These are phyloP conservation scores for Flammula alnicola DNA, from an alignment of 1,284 basidiomycete species.

Conservation along the genomic window DNA sequence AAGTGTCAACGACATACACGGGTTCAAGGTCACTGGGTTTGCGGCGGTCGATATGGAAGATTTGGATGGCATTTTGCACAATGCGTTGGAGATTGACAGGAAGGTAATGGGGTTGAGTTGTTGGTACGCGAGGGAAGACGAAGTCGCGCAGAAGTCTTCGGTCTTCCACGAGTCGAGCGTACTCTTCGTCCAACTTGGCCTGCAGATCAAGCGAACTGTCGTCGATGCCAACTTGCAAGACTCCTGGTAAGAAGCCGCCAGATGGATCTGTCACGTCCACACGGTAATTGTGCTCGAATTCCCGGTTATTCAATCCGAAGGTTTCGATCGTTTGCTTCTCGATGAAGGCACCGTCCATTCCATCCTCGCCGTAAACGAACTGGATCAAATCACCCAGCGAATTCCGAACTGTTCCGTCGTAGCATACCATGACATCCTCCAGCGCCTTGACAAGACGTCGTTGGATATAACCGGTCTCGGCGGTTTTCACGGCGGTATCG, in stretches of 20 bases:
- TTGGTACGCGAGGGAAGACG: slow-evolving; percentile 84
- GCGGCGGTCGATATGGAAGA: slow-evolving; percentile 95
- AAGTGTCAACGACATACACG: slow-evolving; percentile 81
- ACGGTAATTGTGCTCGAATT: slow-evolving; percentile 90
- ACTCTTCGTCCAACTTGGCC: slow-evolving; percentile 89
- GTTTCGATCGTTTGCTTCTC: slow-evolving; percentile 95
- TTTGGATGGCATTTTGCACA: slow-evolving; percentile 94
- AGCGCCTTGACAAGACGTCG: slow-evolving; percentile 97
- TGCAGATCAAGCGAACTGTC: slow-evolving; percentile 92
- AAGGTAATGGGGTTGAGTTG: slow-evolving; percentile 76
- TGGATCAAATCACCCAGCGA: slow-evolving; percentile 95
- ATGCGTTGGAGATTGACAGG: slow-evolving; percentile 96
- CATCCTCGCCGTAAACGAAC: slow-evolving; percentile 98
- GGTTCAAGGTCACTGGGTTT: slow-evolving; percentile 95
- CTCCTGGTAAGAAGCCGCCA: slow-evolving; percentile 79
- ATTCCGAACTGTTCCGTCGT: slow-evolving; percentile 98
- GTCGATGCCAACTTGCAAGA: slow-evolving; percentile 93
- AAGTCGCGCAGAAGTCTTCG: slow-evolving; percentile 78
- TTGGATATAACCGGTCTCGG: slow-evolving; percentile 99
- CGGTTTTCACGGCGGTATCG: slow-evolving; percentile 99
- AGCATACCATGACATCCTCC: slow-evolving; percentile 97
- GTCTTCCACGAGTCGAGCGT: slow-evolving; percentile 76
- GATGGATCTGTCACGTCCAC: slow-evolving; percentile 89
- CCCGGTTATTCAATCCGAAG: slow-evolving; percentile 80
- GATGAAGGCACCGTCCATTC: slow-evolving; percentile 98